phyloP scores from a whole-genome alignment of 805 yeast species.

The Yarrowia hollandica region DNA sequence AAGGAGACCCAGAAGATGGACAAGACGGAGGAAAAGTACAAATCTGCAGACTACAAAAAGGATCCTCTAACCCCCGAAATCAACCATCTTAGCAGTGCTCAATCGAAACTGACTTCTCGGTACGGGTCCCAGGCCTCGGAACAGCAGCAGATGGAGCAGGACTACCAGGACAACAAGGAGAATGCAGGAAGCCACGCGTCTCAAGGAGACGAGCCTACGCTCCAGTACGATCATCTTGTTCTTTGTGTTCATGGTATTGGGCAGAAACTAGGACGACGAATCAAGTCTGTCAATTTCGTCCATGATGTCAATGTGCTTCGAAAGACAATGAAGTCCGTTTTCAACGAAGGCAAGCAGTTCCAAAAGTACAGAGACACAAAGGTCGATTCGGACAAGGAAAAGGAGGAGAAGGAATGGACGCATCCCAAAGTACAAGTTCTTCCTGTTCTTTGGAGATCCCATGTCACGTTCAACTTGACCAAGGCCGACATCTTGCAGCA shows the following conservation, averaged over 20 bases:
- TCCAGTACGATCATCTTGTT: constrained; percentile 60
- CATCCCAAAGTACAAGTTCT: constrained; percentile 57
- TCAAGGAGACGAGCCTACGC: constrained; percentile 33
- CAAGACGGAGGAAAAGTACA: background rate
- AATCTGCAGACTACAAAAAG: background rate
- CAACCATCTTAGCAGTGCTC: background rate
- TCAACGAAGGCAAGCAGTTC: constrained; percentile 5
- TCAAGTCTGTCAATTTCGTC: constrained; percentile 81
- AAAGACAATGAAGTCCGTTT: constrained; percentile 31
- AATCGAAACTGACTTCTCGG: background rate
- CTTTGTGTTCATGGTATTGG: constrained; percentile 97
- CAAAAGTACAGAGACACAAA: background rate
- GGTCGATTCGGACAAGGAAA: background rate
- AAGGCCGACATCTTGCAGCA: constrained; percentile 27
- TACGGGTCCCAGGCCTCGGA: constrained; percentile 22
- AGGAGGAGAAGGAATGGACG: background rate
- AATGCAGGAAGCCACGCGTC: constrained; percentile 5
- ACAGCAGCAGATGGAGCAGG: constrained; percentile 38
- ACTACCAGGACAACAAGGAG: constrained; percentile 33
- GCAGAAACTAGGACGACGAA: constrained; percentile 74
- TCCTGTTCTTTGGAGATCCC: constrained; percentile 91
- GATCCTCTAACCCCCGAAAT: background rate
- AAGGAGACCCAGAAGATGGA: background rate
- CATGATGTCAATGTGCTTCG: constrained; percentile 71
- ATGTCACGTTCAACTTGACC: constrained; percentile 40